Evolutionary conservation across 202 grass and related monocot genomes (phyloP).

Genomic region (Eragrostis tef): DNA sequence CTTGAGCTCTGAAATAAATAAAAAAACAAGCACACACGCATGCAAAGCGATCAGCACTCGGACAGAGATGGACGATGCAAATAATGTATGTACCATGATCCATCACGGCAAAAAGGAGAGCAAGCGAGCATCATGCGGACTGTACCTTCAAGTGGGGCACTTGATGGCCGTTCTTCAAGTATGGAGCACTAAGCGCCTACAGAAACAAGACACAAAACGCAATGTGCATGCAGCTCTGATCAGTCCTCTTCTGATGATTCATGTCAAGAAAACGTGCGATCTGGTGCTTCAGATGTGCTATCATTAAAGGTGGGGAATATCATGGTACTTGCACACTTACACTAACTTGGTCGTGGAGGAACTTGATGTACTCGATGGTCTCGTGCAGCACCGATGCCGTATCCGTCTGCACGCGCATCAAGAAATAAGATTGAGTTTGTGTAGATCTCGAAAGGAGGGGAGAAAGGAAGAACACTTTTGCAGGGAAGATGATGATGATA

Average conservation of each 20-base stretch:
- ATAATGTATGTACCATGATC: constrained; percentile 45
- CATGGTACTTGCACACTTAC: constrained; percentile 64
- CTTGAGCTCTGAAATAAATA: constrained; percentile 56
- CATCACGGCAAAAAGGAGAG: constrained; percentile 38
- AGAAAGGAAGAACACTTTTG: constrained; percentile 59
- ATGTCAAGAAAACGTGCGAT: constrained; percentile 42
- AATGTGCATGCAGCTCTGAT: constrained; percentile 45
- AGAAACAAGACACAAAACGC: constrained; percentile 43
- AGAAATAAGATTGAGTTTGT: constrained; percentile 51
- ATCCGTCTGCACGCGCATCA: constrained; percentile 78
- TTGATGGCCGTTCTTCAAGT: constrained; percentile 80
- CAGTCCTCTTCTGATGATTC: constrained; percentile 57
- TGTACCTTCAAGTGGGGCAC: constrained; percentile 79
- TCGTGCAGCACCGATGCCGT: constrained; percentile 98
- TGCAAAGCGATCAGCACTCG: constrained; percentile 48
- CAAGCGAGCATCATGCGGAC: constrained; percentile 12
- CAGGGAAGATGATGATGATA: constrained; percentile 42
- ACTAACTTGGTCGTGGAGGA: constrained; percentile 90
- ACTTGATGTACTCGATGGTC: constrained; percentile 98
- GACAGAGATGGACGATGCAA: constrained; percentile 15
- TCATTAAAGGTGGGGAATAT: constrained; percentile 49
- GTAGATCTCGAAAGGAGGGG: constrained; percentile 43
- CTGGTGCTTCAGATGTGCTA: constrained; percentile 43
- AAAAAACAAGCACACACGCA: constrained; percentile 32
- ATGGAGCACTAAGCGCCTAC: constrained; percentile 87